Conservation (phyloP, 352 stramenopile species). For the Phytophthora nicotianae region DNA sequence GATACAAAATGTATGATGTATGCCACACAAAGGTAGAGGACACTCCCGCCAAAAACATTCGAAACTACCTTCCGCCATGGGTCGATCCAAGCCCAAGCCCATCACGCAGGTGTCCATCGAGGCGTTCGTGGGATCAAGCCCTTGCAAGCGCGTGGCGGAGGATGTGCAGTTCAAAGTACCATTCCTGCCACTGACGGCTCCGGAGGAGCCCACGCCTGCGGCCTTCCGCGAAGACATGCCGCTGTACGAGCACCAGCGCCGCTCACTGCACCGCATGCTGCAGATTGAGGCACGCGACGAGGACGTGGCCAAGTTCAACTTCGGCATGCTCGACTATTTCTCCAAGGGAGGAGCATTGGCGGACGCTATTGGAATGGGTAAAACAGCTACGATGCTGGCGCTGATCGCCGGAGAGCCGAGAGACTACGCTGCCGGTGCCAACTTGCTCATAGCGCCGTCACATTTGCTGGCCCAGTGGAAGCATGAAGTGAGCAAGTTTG, state of each 20-base stretch:
- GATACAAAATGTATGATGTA: slow-evolving; percentile 3
- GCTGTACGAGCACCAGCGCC: slow-evolving; percentile 82
- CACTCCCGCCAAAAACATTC: slow-evolving; percentile 9
- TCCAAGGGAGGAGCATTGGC: slow-evolving; percentile 74
- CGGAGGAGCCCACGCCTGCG: slow-evolving; percentile 60
- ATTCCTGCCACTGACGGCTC: slow-evolving; percentile 78
- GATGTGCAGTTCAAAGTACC: slow-evolving; percentile 85
- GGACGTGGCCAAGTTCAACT: slow-evolving; percentile 68
- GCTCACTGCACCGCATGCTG: slow-evolving; percentile 84
- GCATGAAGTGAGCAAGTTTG: slow-evolving; percentile 79
- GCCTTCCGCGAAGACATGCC: slow-evolving; percentile 53
- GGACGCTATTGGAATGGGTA: slow-evolving; percentile 85
- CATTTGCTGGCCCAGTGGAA: slow-evolving; percentile 87
- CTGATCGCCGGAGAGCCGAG: slow-evolving; percentile 68
- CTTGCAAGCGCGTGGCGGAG: slow-evolving; percentile 41
- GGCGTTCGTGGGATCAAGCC: slow-evolving; percentile 49
- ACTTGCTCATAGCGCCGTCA: slow-evolving; percentile 77
- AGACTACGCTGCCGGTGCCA: slow-evolving; percentile 53
- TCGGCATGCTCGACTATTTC: slow-evolving; percentile 74
- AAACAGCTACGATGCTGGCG: slow-evolving; percentile 84
- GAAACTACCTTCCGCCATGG: slow-evolving; percentile 10
- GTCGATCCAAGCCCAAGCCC: slow-evolving; percentile 28
- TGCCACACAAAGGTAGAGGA: background rate
- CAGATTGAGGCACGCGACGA: slow-evolving; percentile 81
- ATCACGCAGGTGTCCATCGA: slow-evolving; percentile 60